Percentiles rank a stretch among this genome's conserved stretches.
These are phyloP conservation scores for Geotrichum histeridarum DNA, from an alignment of 1,139 yeast species.

Conservation along the genomic window DNA sequence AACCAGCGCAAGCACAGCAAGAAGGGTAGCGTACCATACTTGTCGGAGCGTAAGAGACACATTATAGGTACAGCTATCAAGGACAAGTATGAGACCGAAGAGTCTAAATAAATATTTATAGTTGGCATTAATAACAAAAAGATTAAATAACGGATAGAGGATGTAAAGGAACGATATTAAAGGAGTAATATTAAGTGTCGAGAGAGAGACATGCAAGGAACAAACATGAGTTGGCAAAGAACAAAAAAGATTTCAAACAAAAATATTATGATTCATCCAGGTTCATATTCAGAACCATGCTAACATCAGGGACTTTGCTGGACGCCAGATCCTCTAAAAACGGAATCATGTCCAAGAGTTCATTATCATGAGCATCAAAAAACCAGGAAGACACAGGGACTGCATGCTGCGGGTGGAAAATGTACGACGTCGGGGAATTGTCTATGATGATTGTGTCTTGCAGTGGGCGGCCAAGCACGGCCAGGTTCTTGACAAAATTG, in stretches of 20 bases:
- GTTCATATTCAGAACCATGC: constrained; percentile 70
- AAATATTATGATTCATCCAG: background rate
- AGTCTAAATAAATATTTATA: too few relatives aligned
- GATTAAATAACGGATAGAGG: too few relatives aligned
- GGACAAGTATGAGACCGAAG: constrained; percentile 27
- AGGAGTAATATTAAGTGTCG: background rate
- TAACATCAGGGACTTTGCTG: constrained; percentile 70
- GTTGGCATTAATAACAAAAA: background rate
- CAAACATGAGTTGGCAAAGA: background rate
- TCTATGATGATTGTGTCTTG: constrained; percentile 83
- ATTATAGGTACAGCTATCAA: constrained; percentile 76
- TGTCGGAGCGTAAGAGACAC: constrained; percentile 71
- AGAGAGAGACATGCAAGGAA: too few relatives aligned
- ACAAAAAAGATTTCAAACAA: background rate
- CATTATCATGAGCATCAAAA: constrained; percentile 96
- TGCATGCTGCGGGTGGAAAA: constrained; percentile 96
- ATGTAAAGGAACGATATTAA: background rate
- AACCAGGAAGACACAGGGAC: constrained; percentile 98
- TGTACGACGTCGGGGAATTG: constrained; percentile 94
- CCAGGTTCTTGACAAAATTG: constrained; percentile 85
- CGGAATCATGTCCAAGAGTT: constrained; percentile 83
- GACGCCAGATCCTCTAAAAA: constrained; percentile 77
- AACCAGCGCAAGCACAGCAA: constrained; percentile 76
- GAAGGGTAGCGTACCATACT: constrained; percentile 57
- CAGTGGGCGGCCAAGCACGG: constrained; percentile 90